Percentiles rank a stretch among this genome's conserved stretches.
These are phyloP conservation scores for Colletotrichum coccodes DNA, from an alignment of 2,329 filamentous ascomycete species.

Conservation along the genomic window DNA sequence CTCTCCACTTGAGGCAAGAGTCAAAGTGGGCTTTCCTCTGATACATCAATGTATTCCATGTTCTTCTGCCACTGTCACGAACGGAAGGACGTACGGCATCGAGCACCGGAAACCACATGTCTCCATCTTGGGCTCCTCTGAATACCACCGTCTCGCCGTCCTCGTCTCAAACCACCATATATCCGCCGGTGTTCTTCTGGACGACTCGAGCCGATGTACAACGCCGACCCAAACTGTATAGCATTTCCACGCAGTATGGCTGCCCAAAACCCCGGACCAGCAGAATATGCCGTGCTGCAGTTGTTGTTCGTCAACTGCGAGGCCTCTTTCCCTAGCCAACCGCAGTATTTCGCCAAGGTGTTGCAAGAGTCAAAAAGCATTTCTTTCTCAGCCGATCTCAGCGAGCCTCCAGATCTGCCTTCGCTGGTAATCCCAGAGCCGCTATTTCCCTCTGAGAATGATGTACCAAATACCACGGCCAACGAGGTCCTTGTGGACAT, in stretches of 20 bases:
- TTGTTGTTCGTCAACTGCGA: not conserved
- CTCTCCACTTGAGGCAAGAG: not conserved
- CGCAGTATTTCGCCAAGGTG: not conserved
- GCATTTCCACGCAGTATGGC: not conserved
- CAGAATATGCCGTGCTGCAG: not conserved
- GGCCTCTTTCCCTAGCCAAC: not conserved
- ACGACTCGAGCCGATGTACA: not conserved
- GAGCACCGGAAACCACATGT: not conserved
- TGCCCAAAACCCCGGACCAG: not conserved
- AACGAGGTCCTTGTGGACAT: not conserved
- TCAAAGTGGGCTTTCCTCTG: not conserved
- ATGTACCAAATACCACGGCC: no score
- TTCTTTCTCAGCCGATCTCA: not conserved
- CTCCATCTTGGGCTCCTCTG: no score
- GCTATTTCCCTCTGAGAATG: not conserved
- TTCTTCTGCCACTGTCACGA: not conserved
- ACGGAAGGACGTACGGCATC: not conserved
- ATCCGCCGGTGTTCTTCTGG: no score
- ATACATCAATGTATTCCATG: not conserved
- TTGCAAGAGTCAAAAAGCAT: not conserved
- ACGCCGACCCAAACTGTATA: no score
- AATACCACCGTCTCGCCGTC: no score
- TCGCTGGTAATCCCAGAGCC: not conserved
- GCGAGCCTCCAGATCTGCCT: not conserved
- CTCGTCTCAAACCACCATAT: no score